A percentile compares a stretch with the other conserved stretches of the same genome.
Conservation (phyloP, 306 rosid species). For the Vigna radiata region DNA sequence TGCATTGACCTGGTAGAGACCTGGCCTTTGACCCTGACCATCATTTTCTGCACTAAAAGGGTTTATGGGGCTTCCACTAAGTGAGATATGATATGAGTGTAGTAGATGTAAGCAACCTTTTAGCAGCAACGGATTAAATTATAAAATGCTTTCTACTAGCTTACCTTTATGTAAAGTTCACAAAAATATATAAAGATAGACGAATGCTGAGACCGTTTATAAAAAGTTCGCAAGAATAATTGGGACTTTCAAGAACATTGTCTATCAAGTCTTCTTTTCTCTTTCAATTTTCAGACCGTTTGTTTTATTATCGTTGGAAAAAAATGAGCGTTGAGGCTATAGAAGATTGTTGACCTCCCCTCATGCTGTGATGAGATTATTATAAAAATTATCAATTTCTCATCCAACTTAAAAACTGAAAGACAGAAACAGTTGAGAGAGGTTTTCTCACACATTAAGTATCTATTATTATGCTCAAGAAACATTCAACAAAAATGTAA, state of each 20-base stretch:
- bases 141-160: not conserved
- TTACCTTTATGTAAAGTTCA: conserved; percentile 18
- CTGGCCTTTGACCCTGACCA: not conserved
- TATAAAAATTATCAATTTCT: not conserved
- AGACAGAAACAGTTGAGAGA: not conserved
- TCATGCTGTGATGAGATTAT: not conserved
- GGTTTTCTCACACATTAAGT: not conserved
- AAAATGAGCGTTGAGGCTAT: not conserved
- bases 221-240: conserved; percentile 17
- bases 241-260: not conserved
- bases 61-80: not conserved
- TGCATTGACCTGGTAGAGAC: not conserved
- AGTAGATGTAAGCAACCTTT: not conserved
- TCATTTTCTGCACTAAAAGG: not conserved
- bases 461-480: not conserved
- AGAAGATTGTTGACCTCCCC: conserved; percentile 8
- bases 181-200: not conserved
- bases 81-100: not conserved
- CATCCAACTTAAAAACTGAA: not conserved
- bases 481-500: not conserved
- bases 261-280: conserved; percentile 4
- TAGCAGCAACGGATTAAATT: conserved; percentile 12
- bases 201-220: not conserved
- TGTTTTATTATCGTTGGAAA: conserved; percentile 2
- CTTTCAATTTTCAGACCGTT: conserved; percentile 11